These are phyloP conservation scores for Atkinsonella hypoxylon DNA, from an alignment of 2,329 filamentous ascomycete genomes.

Conservation along the genomic window DNA sequence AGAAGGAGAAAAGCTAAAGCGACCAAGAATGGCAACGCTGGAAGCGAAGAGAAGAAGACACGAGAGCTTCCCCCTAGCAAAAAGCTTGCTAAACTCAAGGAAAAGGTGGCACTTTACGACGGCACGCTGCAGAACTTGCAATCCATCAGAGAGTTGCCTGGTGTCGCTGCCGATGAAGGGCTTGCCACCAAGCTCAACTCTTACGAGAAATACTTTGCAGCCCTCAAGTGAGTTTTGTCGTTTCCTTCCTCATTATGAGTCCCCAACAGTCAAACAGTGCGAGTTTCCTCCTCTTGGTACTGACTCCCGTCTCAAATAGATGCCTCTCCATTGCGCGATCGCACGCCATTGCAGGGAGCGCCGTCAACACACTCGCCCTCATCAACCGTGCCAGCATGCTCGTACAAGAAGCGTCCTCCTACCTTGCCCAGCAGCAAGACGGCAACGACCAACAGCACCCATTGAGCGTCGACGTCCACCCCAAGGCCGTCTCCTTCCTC, in stretches of 20 bases:
- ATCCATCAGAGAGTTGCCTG: constrained; percentile 77
- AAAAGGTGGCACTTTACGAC: constrained; percentile 82
- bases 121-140: constrained; percentile 84
- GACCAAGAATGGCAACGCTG: constrained; percentile 19
- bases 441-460: constrained; percentile 8
- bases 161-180: constrained; percentile 70
- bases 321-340: constrained; percentile 78
- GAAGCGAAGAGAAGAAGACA: constrained; percentile 25
- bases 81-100: constrained; percentile 69
- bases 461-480: constrained; percentile 59
- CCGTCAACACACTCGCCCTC: constrained; percentile 74
- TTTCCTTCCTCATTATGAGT: background rate
- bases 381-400: constrained; percentile 61
- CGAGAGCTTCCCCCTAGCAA: constrained; percentile 59
- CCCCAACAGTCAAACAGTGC: no score
- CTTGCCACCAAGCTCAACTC: constrained; percentile 70
- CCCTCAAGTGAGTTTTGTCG: constrained; percentile 57
- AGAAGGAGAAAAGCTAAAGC: constrained; percentile 36
- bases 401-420: constrained; percentile 38
- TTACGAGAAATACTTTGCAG: constrained; percentile 73
- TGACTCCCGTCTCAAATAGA: constrained; percentile 27
- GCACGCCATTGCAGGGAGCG: constrained; percentile 60
- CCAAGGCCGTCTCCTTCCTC: constrained; percentile 46
- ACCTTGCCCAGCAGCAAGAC: constrained; percentile 27
- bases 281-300: background rate